Evolutionary conservation across 345 rosid species (phyloP), one percentile per base, ranked within the genome.

Genomic region (Heritiera fomes): DNA sequence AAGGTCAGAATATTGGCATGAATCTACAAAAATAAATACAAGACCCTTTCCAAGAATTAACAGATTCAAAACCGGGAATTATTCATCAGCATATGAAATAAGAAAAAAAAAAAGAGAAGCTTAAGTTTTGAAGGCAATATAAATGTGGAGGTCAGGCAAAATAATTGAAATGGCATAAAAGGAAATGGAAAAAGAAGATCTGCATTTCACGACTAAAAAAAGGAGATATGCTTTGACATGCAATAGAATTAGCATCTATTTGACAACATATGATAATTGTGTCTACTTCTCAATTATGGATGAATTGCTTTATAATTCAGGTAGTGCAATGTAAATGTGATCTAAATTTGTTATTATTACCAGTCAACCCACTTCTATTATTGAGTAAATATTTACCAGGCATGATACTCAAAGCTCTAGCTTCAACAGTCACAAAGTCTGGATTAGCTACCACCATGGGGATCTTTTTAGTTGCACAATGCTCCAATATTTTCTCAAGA

Each of bases 381-480:
- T 8, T 8, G 23, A 4, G 75, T 30, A 76, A 50, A 75, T 63
- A n/a, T 63, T 76, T 85, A 90, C 98, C 99, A 8, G 99, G 98
- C 98, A 94, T 96, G 84, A 92, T 87, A 4, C 84, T 91, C 75
- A 92, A 85, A 60, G 85, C 88, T 82, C 91, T 94, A 74, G 97
- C 97, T 85, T 96, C 99, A 38, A 96, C 97, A 58, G 98, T 94
- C 66, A 94, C 98, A 71, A 83, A 94, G 80, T 94, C 98, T 72
- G 97, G 99, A 86, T 96, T 96, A 30, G 97, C 98, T 56, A 96
- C 99, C 13, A 94, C 89, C 97, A 96, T 90, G 8, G 98, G 99
- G 78, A 96, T 88, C 80, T 80, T 83, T 87, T 84, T 84, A 84
- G 87, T 85, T 74, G 90, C 97, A 80, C 95, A 87, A 15, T 47